Evolutionary conservation across 2,329 filamentous ascomycete genomes (phyloP), one percentile per base, ranked within the genome.

Genomic region (Stemphylium lycopersici): DNA sequence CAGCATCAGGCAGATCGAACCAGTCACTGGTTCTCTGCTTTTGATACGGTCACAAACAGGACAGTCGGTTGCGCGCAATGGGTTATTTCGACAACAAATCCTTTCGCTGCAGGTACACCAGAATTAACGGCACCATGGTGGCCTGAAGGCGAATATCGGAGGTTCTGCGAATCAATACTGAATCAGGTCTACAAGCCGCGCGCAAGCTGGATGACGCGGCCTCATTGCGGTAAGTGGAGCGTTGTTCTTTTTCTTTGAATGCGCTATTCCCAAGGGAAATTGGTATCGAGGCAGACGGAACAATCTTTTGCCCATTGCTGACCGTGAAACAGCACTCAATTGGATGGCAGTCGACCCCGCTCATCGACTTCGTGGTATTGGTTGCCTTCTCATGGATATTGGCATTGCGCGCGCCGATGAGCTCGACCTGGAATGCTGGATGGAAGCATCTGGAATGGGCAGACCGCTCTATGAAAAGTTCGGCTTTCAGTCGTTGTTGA

Each of bases 381-480:
- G 71, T 31, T 68, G 67, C 22, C 62, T 71, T 33, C 63, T 78
- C 16, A 72, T 78, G 69, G 57, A 68, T 20, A 65, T 63, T 43
- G 73, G 75, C 2, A 65, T 71, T 22, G 55, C 59, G 11, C 65
- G 65, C 16, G 74, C 75, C 4, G 74, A 77, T 48, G 52, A 63
- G 15, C 54, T 72, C 15, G 59, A 71, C 34, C 55, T 76, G 18
- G 71, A 76, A 38, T 69, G 72, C 36, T 78, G 72, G 71, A 64
- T 77, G 58, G 75, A 77, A 52, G 70, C 74, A 2, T 73, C 71
- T 15, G 48, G 53, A 2, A 72, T 73, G 63, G 76, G 75, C 2
- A 73, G 69, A 48, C 62, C 65, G 24, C 55, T 78, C 11, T 78
- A 78, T 52, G 68, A 71, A 33, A 69, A 70, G 43, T 68, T 71